A percentile compares a stretch with the other conserved stretches of the same genome.
These are phyloP conservation scores for Asterophora lycoperdoides DNA, from an alignment of 768 basidiomycete species.

Conservation along the genomic window DNA sequence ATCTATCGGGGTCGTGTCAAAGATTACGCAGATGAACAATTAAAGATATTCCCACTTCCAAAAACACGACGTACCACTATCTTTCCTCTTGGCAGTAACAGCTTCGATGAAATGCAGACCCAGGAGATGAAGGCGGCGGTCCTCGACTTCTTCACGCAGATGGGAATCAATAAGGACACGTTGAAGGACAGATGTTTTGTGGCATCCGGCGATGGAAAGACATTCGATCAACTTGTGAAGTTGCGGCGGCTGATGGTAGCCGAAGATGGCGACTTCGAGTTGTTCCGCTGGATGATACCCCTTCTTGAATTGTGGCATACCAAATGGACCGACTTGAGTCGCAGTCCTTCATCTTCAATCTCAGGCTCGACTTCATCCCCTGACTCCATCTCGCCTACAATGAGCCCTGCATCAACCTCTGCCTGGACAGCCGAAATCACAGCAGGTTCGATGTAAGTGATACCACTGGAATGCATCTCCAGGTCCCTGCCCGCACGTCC, in stretches of 20 bases:
- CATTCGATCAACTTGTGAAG: conserved; percentile 2
- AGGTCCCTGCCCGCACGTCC: too few relatives aligned
- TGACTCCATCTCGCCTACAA: too few relatives aligned
- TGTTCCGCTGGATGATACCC: conserved; percentile 19
- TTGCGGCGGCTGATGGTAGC: conserved; percentile 9
- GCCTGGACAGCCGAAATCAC: too few relatives aligned
- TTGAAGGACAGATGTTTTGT: not conserved
- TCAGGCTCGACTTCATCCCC: too few relatives aligned
- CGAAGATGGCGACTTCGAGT: conserved; percentile 17
- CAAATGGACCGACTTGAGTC: conserved; percentile 28
- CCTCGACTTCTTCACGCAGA: conserved; percentile 11
- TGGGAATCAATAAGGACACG: conserved; percentile 2
- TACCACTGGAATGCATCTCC: too few relatives aligned
- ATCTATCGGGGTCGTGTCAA: conserved; percentile 5
- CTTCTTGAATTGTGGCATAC: conserved; percentile 30
- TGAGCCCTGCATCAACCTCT: too few relatives aligned
- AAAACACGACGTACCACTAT: conserved; percentile 7
- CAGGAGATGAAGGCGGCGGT: conserved; percentile 18
- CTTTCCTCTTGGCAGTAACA: conserved; percentile 10
- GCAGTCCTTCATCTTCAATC: too few relatives aligned
- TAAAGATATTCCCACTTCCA: conserved; percentile 13
- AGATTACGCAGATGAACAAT: not conserved
- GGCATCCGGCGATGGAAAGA: not conserved
- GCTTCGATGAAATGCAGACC: conserved; percentile 14
- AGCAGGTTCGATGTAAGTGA: too few relatives aligned